Conservation (phyloP, 495 filamentous ascomycete species). For the Penicillium lividum region DNA sequence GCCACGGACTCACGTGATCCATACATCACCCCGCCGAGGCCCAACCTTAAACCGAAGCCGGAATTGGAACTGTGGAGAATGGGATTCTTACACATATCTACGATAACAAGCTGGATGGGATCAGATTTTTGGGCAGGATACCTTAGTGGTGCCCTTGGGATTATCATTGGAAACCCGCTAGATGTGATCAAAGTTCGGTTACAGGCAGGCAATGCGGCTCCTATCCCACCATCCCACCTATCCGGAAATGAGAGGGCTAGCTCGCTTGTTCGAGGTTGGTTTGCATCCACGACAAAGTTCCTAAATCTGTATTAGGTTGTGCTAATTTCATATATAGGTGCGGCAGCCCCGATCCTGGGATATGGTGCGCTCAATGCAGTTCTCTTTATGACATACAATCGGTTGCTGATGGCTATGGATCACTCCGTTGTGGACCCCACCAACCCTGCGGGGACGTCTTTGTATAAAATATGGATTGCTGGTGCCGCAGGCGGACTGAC, state of each 20-base stretch:
- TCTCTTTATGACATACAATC: conserved; percentile 84
- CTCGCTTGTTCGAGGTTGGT: conserved; percentile 51
- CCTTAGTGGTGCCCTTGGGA: conserved; percentile 76
- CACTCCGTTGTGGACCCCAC: conserved; percentile 42
- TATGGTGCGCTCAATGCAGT: conserved; percentile 89
- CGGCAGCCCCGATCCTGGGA: conserved; percentile 78
- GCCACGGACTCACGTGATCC: conserved; percentile 39
- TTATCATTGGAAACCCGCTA: conserved; percentile 84
- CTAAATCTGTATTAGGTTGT: not conserved
- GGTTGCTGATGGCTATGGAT: conserved; percentile 61
- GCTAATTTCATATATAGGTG: conserved; percentile 44
- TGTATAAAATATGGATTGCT: conserved; percentile 66
- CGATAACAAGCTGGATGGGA: conserved; percentile 54
- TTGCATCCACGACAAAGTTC: not conserved
- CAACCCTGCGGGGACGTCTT: conserved; percentile 32
- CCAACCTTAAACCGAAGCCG: conserved; percentile 5
- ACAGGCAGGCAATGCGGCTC: conserved; percentile 57
- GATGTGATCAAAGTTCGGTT: conserved; percentile 83
- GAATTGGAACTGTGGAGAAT: conserved; percentile 8
- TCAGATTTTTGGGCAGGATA: conserved; percentile 89
- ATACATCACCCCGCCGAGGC: conserved; percentile 9
- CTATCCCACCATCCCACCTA: conserved; percentile 24
- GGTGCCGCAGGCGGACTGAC: conserved; percentile 77
- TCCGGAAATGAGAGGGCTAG: conserved; percentile 46
- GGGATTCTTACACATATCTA: not conserved